Percentiles rank a stretch among this genome's conserved stretches.
Conservation (phyloP, 2,329 filamentous ascomycete genomes). For the Saccharata proteae region DNA sequence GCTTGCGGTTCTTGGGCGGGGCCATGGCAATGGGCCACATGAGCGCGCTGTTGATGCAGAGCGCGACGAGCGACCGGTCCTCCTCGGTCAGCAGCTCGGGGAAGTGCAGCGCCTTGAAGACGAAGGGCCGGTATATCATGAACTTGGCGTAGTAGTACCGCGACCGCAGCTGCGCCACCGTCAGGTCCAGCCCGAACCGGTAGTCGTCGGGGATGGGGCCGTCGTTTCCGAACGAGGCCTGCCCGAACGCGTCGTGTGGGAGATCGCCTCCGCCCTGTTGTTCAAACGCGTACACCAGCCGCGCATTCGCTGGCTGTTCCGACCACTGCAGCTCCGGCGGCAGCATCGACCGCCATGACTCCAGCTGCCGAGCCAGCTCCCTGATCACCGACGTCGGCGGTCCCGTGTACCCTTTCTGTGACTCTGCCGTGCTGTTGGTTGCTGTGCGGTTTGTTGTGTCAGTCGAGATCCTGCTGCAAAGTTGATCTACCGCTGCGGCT, state of each 20-base stretch:
- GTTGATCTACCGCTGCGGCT: neutral
- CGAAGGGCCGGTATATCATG: conserved; percentile 12
- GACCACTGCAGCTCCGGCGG: conserved; percentile 45
- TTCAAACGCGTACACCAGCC: conserved; percentile 11
- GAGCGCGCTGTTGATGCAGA: conserved; percentile 45
- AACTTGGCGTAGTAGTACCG: conserved; percentile 13
- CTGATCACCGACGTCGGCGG: conserved; percentile 34
- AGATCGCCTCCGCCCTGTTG: neutral
- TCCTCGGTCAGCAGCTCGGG: conserved; percentile 41
- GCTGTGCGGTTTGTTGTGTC: conserved; percentile 4
- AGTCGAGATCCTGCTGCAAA: conserved; percentile 1
- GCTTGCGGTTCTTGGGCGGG: conserved; percentile 44
- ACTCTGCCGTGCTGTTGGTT: conserved; percentile 6
- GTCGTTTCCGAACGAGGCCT: neutral
- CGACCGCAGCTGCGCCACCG: conserved; percentile 11
- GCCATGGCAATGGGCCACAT: conserved; percentile 49
- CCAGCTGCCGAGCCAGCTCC: conserved; percentile 42
- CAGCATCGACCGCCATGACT: conserved; percentile 46
- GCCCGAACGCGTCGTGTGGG: neutral
- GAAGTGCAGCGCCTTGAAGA: conserved; percentile 26
- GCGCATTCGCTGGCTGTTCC: conserved; percentile 37
- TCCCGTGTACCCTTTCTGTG: conserved; percentile 22
- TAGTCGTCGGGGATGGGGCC: neutral
- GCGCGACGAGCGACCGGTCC: conserved; percentile 42
- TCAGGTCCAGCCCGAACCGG: conserved; percentile 1